A percentile compares a stretch with the other conserved stretches of the same genome.
phyloP scores from a whole-genome alignment of 163 green algal genomes.

The Scenedesmus sp. region DNA sequence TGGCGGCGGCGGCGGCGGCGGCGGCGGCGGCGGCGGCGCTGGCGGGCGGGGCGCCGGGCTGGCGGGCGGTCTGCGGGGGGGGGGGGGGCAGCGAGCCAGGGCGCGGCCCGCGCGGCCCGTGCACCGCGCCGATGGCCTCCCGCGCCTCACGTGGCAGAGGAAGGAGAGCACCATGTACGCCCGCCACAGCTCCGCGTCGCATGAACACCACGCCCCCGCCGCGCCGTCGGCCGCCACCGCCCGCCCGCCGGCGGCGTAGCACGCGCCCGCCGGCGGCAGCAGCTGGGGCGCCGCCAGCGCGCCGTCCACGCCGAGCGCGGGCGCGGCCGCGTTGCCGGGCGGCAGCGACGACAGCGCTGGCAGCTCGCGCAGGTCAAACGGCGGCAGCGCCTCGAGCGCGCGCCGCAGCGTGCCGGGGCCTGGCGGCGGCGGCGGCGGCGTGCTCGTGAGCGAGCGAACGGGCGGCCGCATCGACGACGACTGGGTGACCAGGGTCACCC shows the following conservation, averaged over 20 bases:
- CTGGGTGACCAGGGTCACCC: too few species aligned
- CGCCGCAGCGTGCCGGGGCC: neutral
- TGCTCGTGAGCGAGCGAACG: neutral
- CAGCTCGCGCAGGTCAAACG: conserved; percentile 29
- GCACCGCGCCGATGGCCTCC: too few species aligned
- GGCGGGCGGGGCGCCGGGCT: too few species aligned
- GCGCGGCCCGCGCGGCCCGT: neutral
- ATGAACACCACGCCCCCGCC: neutral
- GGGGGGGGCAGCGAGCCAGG: neutral
- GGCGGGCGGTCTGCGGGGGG: too few species aligned
- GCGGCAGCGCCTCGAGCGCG: neutral
- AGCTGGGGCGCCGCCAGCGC: too few species aligned
- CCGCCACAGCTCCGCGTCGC: conserved; percentile 44
- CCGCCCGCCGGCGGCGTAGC: neutral
- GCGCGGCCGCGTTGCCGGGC: too few species aligned
- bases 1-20: too few species aligned
- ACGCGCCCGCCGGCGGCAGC: too few species aligned
- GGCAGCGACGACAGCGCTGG: too few species aligned
- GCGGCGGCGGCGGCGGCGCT: too few species aligned
- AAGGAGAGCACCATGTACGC: conserved; percentile 59
- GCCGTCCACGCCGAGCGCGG: too few species aligned
- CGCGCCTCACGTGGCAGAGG: conserved; percentile 45
- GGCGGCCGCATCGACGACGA: too few species aligned
- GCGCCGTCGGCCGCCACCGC: neutral
- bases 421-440: neutral